These are phyloP conservation scores for Colletotrichum coccodes DNA, from an alignment of 2,329 filamentous ascomycete genomes.

Conservation along the genomic window DNA sequence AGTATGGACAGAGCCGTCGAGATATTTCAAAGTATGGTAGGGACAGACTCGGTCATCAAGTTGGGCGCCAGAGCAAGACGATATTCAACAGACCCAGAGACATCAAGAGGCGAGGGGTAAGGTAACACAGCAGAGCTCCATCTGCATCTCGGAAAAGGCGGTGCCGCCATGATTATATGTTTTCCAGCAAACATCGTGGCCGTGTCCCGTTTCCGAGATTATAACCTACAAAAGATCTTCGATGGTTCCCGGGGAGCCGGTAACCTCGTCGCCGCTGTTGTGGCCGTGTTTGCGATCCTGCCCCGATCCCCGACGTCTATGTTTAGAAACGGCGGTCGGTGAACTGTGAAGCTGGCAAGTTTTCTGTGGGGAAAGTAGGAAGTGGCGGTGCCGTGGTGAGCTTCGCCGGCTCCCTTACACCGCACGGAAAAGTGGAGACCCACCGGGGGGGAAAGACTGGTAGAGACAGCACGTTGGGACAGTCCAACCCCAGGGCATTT, in stretches of 20 bases:
- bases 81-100: background rate
- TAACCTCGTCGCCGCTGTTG: background rate
- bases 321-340: conserved; percentile 4
- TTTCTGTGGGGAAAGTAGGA: background rate
- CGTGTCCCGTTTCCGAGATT: background rate
- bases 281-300: conserved; percentile 1
- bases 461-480: background rate
- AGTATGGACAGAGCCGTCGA: background rate
- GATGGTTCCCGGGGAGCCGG: background rate
- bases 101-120: no score
- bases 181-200: background rate
- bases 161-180: background rate
- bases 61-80: background rate
- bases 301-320: background rate
- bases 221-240: background rate
- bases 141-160: background rate
- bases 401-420: background rate
- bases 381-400: conserved; percentile 3
- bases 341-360: background rate
- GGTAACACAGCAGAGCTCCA: background rate
- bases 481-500: background rate
- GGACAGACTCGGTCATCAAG: background rate
- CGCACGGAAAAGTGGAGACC: background rate
- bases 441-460: background rate
- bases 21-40: background rate